phyloP scores from a whole-genome alignment of 164 flowering plant species.

The Macadamia integrifolia region DNA sequence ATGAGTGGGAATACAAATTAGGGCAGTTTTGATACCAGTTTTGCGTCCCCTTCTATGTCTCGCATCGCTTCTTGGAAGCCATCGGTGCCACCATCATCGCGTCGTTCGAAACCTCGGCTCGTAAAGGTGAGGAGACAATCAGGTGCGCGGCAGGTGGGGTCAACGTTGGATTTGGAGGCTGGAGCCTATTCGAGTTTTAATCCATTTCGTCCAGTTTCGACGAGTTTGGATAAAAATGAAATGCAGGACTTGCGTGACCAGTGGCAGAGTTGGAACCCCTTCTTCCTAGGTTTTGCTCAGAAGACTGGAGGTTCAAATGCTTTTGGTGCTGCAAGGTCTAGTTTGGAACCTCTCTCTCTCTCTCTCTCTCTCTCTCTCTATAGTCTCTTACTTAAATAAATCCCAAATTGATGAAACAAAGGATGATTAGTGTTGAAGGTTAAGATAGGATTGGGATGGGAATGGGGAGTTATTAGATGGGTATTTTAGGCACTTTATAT shows the following conservation, averaged over 20 bases:
- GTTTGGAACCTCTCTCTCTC: not conserved
- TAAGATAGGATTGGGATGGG: too few relatives aligned
- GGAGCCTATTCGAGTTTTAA: conserved; percentile 1
- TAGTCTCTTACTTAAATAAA: too few relatives aligned
- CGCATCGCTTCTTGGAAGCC: conserved; percentile 4
- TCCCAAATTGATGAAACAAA: too few relatives aligned
- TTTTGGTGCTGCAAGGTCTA: conserved; percentile 13
- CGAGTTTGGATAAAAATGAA: too few relatives aligned
- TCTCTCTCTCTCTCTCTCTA: too few relatives aligned
- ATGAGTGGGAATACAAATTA: conserved; percentile 5
- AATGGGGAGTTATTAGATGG: too few relatives aligned
- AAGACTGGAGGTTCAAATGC: not conserved
- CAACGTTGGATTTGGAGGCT: not conserved
- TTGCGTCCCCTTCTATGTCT: conserved; percentile 5
- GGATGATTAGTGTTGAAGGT: too few relatives aligned
- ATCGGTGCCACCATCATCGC: not conserved
- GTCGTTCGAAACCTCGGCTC: conserved; percentile 9
- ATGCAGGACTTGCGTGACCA: too few relatives aligned
- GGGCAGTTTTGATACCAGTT: not conserved
- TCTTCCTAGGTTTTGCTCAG: not conserved
- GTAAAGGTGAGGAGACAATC: conserved; percentile 9
- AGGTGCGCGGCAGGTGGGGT: conserved; percentile 4
- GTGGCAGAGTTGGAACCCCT: too few relatives aligned
- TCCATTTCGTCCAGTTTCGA: not conserved
- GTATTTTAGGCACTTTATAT: too few relatives aligned